Evolutionary conservation across 768 basidiomycete species (phyloP), one percentile per base, ranked within the genome.

Genomic region (Holtermanniella nyarrowii): DNA sequence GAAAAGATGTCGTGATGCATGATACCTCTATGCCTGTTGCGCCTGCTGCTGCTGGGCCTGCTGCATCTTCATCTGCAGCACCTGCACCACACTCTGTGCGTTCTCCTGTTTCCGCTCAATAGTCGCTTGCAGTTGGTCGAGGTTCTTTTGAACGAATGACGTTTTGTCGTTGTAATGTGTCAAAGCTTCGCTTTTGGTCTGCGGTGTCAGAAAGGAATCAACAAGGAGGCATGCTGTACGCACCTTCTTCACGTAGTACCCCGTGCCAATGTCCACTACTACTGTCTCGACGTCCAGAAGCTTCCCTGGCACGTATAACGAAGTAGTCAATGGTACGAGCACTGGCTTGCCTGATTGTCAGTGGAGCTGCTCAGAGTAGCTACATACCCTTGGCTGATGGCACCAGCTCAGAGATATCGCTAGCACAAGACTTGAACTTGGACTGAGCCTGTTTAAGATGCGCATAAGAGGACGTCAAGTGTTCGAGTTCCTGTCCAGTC

Each of bases 171-270:
- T 77, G 73, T 95, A 96, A 69, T 91, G 82, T 67, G 82, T 82
- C 18, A 77, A 72, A 0, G 93, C 90, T 68, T 93, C 82, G 13
- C 77, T 73, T 20, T 84, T 84, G 5, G 84, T 83, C 91, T 97
- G 69, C 37, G 20, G 49, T 10, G n/a, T 22, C 10, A 26, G 2
- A 16, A 47, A n/a, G 20, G 27, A n/a, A 37, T 18, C 20, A 25
- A 2, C 13, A 12, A 22, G 24, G 24, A 11, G 16, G 44, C 31
- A 5, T 26, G 44, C 4, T 10, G 12, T 24, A 57, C 75, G 42
- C 44, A 88, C 95, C 79, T 97, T 99, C 73, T 87, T 82, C 16
- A 97, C 86, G 60, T 84, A 96, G 72, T 96, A 99, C 0, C 95
- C 93, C 0, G 93, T 97, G 1, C 95, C 95, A 23, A 97, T 78